Percentiles rank a stretch among this genome's conserved stretches.
phyloP scores from a whole-genome alignment of 1,284 basidiomycete genomes.

The Ganoderma leucocontextum region DNA sequence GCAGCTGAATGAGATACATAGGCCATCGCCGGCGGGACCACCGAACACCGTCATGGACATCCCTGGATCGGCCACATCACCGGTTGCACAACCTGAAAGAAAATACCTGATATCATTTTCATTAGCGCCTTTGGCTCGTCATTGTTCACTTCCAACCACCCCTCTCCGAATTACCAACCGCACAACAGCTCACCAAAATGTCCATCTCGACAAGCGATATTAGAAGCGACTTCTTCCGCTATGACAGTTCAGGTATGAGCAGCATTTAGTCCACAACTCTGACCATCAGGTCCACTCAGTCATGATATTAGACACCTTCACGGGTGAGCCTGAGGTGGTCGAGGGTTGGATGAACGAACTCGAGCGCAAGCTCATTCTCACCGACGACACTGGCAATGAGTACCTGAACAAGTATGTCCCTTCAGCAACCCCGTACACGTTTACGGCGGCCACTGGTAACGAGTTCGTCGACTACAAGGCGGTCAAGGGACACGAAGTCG shows the following conservation, averaged over 20 bases:
- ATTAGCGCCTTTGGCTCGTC: too few species aligned
- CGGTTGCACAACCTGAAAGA: too few species aligned
- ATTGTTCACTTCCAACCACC: too few species aligned
- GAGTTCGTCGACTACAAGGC: not conserved
- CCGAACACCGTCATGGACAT: too few species aligned
- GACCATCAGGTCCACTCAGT: not conserved
- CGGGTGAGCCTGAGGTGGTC: not conserved
- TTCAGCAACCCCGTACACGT: not conserved
- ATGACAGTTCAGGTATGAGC: not conserved
- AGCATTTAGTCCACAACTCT: not conserved
- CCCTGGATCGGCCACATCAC: too few species aligned
- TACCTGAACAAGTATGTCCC: not conserved
- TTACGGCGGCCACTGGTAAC: not conserved
- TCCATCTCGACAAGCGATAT: not conserved
- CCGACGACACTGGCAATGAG: not conserved
- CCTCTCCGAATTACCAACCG: too few species aligned
- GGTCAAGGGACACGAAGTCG: not conserved
- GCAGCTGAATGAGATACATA: too few species aligned
- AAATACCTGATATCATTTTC: too few species aligned
- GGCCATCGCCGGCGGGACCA: too few species aligned
- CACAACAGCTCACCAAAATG: not conserved
- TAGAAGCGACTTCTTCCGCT: not conserved
- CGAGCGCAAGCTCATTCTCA: not conserved
- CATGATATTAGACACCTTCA: not conserved
- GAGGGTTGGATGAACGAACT: not conserved